Percentiles rank a stretch among this genome's conserved stretches.
Conservation (phyloP, 768 basidiomycete species). For the Suillus brevipes region DNA sequence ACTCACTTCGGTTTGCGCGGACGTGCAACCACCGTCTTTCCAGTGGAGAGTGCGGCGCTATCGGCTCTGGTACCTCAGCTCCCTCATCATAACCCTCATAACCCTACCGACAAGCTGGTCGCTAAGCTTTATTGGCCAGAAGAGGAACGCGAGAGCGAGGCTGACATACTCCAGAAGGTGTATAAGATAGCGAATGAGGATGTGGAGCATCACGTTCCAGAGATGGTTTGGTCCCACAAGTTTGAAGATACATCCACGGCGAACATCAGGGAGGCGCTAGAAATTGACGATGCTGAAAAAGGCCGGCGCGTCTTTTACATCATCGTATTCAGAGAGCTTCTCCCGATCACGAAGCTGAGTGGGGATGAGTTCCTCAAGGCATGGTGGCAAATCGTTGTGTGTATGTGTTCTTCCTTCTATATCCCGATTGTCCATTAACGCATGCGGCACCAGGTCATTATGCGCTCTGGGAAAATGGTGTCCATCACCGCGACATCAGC, state of each 20-base stretch:
- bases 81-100: too few species aligned
- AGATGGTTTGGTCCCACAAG: neutral
- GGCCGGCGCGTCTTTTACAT: constrained; percentile 12
- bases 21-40: too few species aligned
- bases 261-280: neutral
- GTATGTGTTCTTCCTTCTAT: neutral
- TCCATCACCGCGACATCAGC: constrained; percentile 10
- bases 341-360: constrained; percentile 1
- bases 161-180: too few species aligned
- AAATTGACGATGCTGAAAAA: neutral
- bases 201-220: neutral
- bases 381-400: constrained; percentile 9
- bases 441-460: constrained; percentile 6
- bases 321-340: constrained; percentile 4
- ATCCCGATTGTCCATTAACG: too few species aligned
- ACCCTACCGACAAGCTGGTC: too few species aligned
- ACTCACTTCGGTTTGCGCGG: too few species aligned
- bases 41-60: too few species aligned
- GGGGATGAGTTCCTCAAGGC: neutral
- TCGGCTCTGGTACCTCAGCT: too few species aligned
- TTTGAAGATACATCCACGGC: constrained; percentile 3
- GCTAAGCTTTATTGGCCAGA: too few species aligned
- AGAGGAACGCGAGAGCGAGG: too few species aligned
- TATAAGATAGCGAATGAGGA: too few species aligned
- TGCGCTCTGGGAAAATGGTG: neutral